phyloP scores from a whole-genome alignment of 257 asterid species.

The Ligustrum vulgare region DNA sequence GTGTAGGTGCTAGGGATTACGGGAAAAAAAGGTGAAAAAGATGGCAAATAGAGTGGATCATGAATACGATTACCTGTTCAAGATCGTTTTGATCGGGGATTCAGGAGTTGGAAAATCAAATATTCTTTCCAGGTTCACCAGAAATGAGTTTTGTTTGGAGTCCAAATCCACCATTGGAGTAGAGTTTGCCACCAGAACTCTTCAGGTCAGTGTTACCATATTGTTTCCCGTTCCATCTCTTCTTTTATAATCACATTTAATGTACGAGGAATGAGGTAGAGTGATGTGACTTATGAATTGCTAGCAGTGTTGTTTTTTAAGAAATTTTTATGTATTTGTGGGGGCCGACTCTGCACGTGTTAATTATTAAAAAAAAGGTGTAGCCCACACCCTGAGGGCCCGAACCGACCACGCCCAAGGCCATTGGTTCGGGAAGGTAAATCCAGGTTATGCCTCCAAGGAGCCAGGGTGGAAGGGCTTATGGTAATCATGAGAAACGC shows the following conservation, averaged over 20 bases:
- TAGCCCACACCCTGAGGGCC: too few relatives aligned
- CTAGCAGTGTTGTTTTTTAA: background rate
- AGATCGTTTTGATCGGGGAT: constrained; percentile 65
- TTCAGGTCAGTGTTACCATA: constrained; percentile 36
- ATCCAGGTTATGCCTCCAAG: too few relatives aligned
- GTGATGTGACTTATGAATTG: background rate
- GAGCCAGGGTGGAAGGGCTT: too few relatives aligned
- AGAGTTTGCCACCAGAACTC: constrained; percentile 63
- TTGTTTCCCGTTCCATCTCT: background rate
- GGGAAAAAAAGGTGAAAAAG: background rate
- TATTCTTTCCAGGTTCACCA: constrained; percentile 60
- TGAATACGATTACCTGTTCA: constrained; percentile 60
- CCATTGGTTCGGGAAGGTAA: too few relatives aligned
- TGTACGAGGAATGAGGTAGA: background rate
- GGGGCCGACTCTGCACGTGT: background rate
- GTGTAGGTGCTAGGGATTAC: constrained; percentile 26
- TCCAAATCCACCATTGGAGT: constrained; percentile 67
- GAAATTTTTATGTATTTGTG: background rate
- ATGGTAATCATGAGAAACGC: too few relatives aligned
- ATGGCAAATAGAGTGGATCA: constrained; percentile 62
- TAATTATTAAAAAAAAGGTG: too few relatives aligned
- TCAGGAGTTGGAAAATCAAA: constrained; percentile 71
- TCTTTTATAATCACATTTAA: background rate
- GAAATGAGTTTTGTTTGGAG: constrained; percentile 62
- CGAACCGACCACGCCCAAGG: too few relatives aligned